Evolutionary conservation across 345 rosid species (phyloP), one percentile per base, ranked within the genome.

Genomic region (Kernera saxatilis): DNA sequence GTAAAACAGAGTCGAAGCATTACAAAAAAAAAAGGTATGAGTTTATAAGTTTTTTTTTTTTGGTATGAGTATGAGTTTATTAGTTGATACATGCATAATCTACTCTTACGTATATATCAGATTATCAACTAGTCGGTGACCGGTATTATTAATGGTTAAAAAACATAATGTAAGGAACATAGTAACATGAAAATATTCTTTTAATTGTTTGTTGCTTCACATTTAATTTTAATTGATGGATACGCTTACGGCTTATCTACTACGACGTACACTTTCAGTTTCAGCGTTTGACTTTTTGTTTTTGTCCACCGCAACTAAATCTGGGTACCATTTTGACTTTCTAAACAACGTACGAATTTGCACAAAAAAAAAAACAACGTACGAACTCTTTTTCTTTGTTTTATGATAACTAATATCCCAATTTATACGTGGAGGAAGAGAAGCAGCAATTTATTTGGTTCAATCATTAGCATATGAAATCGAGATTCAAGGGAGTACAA

Each of bases 71-170:
- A 58, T 26, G 53, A 37, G 50, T 69, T 70, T 36, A 59, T 26
- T 37, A 25, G 37, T 22, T 15, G 14, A 37, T 39, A 29, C 25
- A 44, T 44, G 56, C 46, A 64, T 65, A 56, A 14, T n/a, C n/a
- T 59, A 37, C 37, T 59, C 15, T 59, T 50, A 37, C 57, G 37
- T 71, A 52, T 11, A 52, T 41, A 53, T 43, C 56, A 63, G 43
- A 62, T 41, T 53, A 54, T 19, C 50, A 72, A 45, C 65, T 39
- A 52, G 74, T 61, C 70, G 74, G 74, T 75, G 74, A 69, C 41
- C 10, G 25, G 78, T 49, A 49, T 49, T 49, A 49, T 49, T 22
- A 49, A 58, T 73, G 39, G 69, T 30, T 51, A 22, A 36, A 10
- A 59, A 51, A 58, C 39, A 58, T 49, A 7, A 40, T 40, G 50